A percentile compares a stretch with the other conserved stretches of the same genome.
These are phyloP conservation scores for Gymnopilus junonius DNA, from an alignment of 768 basidiomycete genomes.

Conservation along the genomic window DNA sequence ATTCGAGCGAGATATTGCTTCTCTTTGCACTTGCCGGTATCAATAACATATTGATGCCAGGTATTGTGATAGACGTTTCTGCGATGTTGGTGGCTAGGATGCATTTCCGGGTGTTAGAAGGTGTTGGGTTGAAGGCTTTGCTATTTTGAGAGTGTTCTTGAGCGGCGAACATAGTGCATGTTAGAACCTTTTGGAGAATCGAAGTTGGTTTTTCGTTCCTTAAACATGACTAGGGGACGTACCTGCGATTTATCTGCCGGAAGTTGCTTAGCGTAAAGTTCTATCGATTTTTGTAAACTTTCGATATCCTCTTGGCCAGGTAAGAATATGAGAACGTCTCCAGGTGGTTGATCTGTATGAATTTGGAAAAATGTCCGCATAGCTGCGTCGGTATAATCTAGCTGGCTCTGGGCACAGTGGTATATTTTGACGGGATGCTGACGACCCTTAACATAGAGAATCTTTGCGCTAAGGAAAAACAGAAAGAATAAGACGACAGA, in stretches of 20 bases:
- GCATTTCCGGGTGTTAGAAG: constrained; percentile 79
- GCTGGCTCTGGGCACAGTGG: constrained; percentile 72
- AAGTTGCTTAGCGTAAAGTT: constrained; percentile 68
- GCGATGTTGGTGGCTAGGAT: constrained; percentile 98
- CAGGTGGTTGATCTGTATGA: constrained; percentile 76
- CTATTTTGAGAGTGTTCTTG: constrained; percentile 79
- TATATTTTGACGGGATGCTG: constrained; percentile 90
- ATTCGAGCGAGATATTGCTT: constrained; percentile 79
- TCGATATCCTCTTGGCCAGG: constrained; percentile 99
- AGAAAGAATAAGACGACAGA: constrained; percentile 5
- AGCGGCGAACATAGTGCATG: constrained; percentile 86
- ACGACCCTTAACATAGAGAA: constrained; percentile 91
- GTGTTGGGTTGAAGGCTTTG: constrained; percentile 73
- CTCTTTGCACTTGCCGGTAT: constrained; percentile 96
- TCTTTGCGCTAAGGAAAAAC: constrained; percentile 64
- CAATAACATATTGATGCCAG: constrained; percentile 96
- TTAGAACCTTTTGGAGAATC: constrained; percentile 54
- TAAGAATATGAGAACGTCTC: constrained; percentile 93
- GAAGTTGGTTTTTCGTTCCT: not conserved
- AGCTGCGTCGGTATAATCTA: constrained; percentile 88
- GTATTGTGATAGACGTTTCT: constrained; percentile 97
- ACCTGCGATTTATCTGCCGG: constrained; percentile 62
- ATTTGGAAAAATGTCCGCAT: constrained; percentile 95
- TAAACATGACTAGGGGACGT: constrained; percentile 1
- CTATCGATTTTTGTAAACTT: constrained; percentile 75